Conservation (phyloP, 1,284 basidiomycete genomes). For the Ceratobasidium sp. region DNA sequence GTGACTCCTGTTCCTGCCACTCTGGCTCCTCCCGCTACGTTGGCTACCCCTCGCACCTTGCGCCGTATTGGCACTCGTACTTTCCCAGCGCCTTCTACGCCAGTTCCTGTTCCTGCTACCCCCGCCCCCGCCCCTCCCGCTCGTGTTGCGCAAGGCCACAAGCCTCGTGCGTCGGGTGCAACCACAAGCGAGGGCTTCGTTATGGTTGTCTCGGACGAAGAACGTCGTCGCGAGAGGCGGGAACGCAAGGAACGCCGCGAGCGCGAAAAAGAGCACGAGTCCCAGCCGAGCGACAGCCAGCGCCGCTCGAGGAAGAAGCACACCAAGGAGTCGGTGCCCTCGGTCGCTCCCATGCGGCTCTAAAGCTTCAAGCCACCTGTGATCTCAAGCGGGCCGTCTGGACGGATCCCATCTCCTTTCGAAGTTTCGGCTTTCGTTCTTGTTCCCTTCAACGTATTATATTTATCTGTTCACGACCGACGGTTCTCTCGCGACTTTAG, state of each 20-base stretch:
- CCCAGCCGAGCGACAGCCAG: neutral
- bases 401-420: slow-evolving; percentile 17
- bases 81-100: slow-evolving; percentile 8
- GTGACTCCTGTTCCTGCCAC: neutral
- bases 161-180: slow-evolving; percentile 6
- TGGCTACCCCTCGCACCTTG: slow-evolving; percentile 19
- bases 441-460: slow-evolving; percentile 12
- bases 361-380: neutral
- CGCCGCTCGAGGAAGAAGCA: slow-evolving; percentile 23
- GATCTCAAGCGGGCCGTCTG: slow-evolving; percentile 29
- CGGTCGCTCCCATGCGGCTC: slow-evolving; percentile 24
- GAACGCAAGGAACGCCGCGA: slow-evolving; percentile 22
- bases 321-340: slow-evolving; percentile 15
- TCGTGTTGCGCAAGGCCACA: slow-evolving; percentile 4
- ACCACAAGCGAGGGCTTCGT: neutral
- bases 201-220: neutral
- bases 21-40: neutral
- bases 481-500: slow-evolving; percentile 1
- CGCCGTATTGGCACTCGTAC: slow-evolving; percentile 28
- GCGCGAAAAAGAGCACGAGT: slow-evolving; percentile 7
- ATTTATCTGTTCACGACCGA: slow-evolving; percentile 35
- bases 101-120: neutral
- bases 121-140: neutral
- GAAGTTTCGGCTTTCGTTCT: slow-evolving; percentile 22
- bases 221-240: slow-evolving; percentile 24